phyloP scores from a whole-genome alignment of 495 filamentous ascomycete genomes.

The Aspergillus steynii region DNA sequence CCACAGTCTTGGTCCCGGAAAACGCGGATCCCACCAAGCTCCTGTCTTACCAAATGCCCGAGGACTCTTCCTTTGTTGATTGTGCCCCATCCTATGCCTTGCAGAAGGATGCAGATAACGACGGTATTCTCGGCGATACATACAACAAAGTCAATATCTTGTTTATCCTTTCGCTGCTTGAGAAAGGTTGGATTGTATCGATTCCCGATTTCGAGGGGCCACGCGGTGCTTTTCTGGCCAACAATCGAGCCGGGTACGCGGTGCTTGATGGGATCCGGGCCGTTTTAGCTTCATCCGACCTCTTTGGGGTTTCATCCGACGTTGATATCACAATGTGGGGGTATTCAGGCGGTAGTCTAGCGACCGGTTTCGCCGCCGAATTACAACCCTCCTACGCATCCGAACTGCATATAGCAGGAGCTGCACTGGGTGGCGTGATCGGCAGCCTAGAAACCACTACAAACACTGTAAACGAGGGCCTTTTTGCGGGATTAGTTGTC shows the following conservation, averaged over 20 bases:
- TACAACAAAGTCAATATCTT: background rate
- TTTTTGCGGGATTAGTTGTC: constrained; percentile 14
- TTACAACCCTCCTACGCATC: constrained; percentile 49
- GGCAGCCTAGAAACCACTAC: constrained; percentile 17
- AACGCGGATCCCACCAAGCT: constrained; percentile 18
- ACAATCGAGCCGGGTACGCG: constrained; percentile 4
- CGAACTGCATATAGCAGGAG: constrained; percentile 44
- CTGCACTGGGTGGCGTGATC: constrained; percentile 44
- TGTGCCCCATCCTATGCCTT: constrained; percentile 25
- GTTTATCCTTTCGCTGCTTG: background rate
- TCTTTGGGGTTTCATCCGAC: background rate
- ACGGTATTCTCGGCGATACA: background rate
- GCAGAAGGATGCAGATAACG: constrained; percentile 3
- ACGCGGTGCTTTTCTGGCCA: constrained; percentile 1
- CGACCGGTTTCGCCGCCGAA: constrained; percentile 48
- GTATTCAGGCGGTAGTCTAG: constrained; percentile 53
- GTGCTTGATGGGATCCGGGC: constrained; percentile 6
- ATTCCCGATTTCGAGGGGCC: constrained; percentile 13
- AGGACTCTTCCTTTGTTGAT: constrained; percentile 36
- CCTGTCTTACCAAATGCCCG: constrained; percentile 44
- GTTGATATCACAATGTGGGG: constrained; percentile 43
- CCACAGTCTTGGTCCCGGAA: constrained; percentile 18
- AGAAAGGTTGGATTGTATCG: constrained; percentile 2
- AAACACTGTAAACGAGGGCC: constrained; percentile 12
- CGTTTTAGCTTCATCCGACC: background rate